Evolutionary conservation across 768 basidiomycete species (phyloP), one percentile per base, ranked within the genome.

Genomic region (Ramaria rubella): DNA sequence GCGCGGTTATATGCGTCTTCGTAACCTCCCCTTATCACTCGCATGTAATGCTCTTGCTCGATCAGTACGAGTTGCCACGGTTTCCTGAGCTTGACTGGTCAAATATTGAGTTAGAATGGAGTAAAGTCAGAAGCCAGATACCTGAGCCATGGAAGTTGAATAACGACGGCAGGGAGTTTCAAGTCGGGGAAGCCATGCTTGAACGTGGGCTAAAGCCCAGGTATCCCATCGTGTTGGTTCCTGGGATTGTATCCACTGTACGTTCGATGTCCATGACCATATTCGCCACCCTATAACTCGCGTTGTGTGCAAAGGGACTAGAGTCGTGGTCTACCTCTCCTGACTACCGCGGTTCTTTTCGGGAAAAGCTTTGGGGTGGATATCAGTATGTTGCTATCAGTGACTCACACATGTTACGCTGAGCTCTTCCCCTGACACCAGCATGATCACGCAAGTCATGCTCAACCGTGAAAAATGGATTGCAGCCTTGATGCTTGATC

Each of bases 261-360:
- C 52, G 81, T n/a, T 24, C 46, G 54, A 23, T 45, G n/a, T 48
- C 27, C 33, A 14, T 43, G 29, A 29, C 21, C 30, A 36, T 1
- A 31, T 38, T 7, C 30, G 30, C 19, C 27, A 15, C 8, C 33
- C 8, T 49, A 30, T 15, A 27, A 42, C 26, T 54, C 49, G 58
- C 45, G 40, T 24, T 23, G 19, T 30, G 26, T 5, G n/a, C n/a
- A n/a, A 59, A 90, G 81, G 86, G 88, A 4, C 73, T 97, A 58
- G 94, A 97, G 66, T 93, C 90, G 6, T 99, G 96, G 95, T 87
- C 90, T 4, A 95, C 95, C 0, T 76, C 82, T 5, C 83, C 86
- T 0, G 90, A 90, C 57, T 89, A 92, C 60, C 81, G 90, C 5
- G 67, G 85, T 0, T 96, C 93, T 75, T 98, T 99, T 68, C 82